Evolutionary conservation across 176 grass and related monocot species (phyloP), one percentile per base, ranked within the genome.

Genomic region (Eremochloa ophiuroides): DNA sequence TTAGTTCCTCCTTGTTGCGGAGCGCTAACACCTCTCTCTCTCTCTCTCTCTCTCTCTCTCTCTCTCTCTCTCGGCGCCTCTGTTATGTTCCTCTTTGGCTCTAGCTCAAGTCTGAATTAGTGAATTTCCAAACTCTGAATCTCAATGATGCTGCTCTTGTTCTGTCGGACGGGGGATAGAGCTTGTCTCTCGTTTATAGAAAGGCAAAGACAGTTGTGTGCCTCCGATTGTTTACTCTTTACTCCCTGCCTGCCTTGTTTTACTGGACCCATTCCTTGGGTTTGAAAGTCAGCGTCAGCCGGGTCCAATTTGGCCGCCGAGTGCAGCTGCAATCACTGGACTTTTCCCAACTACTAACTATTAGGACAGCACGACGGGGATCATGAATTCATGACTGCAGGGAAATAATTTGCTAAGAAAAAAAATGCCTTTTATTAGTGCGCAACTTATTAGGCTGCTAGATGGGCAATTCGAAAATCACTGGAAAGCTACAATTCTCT

Each of bases 401-500:
- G 93, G 33, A 93, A 81, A 66, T 76, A 93, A 62, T 91, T 91
- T 61, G 87, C 82, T 14, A 70, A 42, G 46, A 91, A 77, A n/a
- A n/a, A 93, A 86, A 71, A 75, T 68, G 41, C 86, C 88, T 35
- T 98, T 89, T 88, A n/a, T n/a, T n/a, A n/a, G n/a, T n/a, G n/a
- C n/a, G n/a, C n/a, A n/a, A n/a, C 82, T 95, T 26, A 94, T 94
- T 76, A 88, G 95, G 59, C 71, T 95, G 42, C 87, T 95, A 89
- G 96, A 95, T 77, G 96, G 96, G 9, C 92, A 98, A 44, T 98
- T 98, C 81, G 93, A 93, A 83, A 95, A 98, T 74, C 93, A 99
- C 77, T 91, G 88, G 93, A 93, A 91, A 82, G 31, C 65, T 77
- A 98, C 93, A 61, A 94, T 98, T 98, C 85, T 91, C 86, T 77